phyloP scores from a whole-genome alignment of 305 asterid species.

The Fraxinus dipetala region DNA sequence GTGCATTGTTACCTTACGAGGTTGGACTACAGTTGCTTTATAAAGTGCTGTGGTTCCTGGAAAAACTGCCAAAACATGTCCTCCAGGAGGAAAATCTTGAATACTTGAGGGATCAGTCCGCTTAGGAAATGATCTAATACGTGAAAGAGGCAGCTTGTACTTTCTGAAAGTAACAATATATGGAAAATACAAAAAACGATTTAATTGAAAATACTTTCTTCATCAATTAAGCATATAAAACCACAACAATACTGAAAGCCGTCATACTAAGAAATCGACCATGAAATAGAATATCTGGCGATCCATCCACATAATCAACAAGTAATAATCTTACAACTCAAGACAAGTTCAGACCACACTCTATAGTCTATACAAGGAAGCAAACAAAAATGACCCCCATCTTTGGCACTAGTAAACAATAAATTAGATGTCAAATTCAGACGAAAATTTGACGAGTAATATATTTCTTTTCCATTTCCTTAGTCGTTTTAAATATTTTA shows the following conservation, averaged over 20 bases:
- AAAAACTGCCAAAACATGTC: constrained; percentile 86
- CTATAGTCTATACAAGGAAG: background rate
- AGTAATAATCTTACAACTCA: background rate
- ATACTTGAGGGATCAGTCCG: constrained; percentile 60
- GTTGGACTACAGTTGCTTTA: constrained; percentile 86
- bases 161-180: constrained; percentile 44
- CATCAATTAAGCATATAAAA: background rate
- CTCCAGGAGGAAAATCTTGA: constrained; percentile 77
- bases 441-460: background rate
- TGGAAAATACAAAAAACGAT: background rate
- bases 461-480: background rate
- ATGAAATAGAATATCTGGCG: background rate
- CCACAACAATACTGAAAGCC: background rate
- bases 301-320: background rate
- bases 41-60: constrained; percentile 94
- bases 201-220: background rate
- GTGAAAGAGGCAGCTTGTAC: constrained; percentile 83
- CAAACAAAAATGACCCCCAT: background rate
- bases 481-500: background rate
- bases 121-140: constrained; percentile 84
- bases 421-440: background rate
- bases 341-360: background rate
- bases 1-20: constrained; percentile 62
- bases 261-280: background rate
- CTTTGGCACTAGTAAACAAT: background rate